Evolutionary conservation across 2,329 filamentous ascomycete genomes (phyloP), one percentile per base, ranked within the genome.

Genomic region (Aspergillus sp.): DNA sequence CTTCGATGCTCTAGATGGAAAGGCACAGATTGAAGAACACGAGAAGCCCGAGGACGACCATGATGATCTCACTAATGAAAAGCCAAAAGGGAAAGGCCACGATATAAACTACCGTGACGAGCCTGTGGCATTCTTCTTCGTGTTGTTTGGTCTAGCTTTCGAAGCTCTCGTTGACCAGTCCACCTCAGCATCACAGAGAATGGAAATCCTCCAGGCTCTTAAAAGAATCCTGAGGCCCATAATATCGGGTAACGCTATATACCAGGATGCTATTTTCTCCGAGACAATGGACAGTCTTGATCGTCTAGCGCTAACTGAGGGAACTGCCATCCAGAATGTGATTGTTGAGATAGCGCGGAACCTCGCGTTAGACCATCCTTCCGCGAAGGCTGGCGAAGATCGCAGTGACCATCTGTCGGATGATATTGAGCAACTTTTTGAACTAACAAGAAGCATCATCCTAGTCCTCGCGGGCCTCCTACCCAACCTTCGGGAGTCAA

Each of bases 91-190:
- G 15, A 90, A 89, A 70, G 83, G 82, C 3, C 82, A 87, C 49
- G 90, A 93, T 64, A 98, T 99, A 77, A 98, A 98, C 74, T 99
- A 99, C 72, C 90, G 95, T 48, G 93, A 98, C 69, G 95, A 99
- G 72, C 95, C 95, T 0, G 91, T 98, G 1, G 95, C 95, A 0
- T 99, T 99, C 81, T 99, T 99, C 80, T 99, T 99, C 68, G 93
- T 99, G 13, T 83, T 99, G 0, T 99, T 98, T 67, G 95, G 95
- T 11, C 88, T 99, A 57, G 92, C 93, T 0, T 98, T 99, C 66
- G 96, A 99, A 75, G 93, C 96, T 17, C 83, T 99, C 20, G 93
- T 93, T 7, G 91, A 91, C 6, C 87, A 92, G 47, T 88, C 89
- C 5, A 83, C 85, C 20, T 87, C 89, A 64, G 81, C 87, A 11